Conservation (phyloP, 164 flowering plant genomes). For the Magnolia changhungtana region DNA sequence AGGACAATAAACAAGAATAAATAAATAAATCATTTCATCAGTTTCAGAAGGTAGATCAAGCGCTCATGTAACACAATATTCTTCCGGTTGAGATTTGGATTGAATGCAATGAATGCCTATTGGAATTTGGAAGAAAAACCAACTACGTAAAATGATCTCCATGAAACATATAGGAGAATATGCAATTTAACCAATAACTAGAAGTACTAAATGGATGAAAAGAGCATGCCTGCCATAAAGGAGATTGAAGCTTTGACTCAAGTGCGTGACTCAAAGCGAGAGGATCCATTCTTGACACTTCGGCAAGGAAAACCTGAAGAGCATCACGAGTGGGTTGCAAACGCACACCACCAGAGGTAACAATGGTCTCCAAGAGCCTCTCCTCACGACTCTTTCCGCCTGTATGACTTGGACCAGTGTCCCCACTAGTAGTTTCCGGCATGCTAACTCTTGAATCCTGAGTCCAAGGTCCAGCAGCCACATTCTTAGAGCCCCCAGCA, state of each 20-base stretch:
- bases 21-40: no score
- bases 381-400: slow-evolving; percentile 77
- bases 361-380: slow-evolving; percentile 82
- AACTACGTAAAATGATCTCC: neutral
- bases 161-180: neutral
- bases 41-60: no score
- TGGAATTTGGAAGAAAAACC: neutral
- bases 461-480: slow-evolving; percentile 50
- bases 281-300: slow-evolving; percentile 84
- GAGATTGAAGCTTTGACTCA: slow-evolving; percentile 81
- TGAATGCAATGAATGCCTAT: no score
- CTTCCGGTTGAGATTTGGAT: no score
- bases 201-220: neutral
- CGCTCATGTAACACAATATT: no score
- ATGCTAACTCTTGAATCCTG: slow-evolving; percentile 40
- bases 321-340: slow-evolving; percentile 96
- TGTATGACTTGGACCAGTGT: slow-evolving; percentile 34
- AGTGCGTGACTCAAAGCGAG: slow-evolving; percentile 69
- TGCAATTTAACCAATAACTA: neutral
- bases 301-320: slow-evolving; percentile 70
- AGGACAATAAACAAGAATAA: no score
- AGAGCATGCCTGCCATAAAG: slow-evolving; percentile 76
- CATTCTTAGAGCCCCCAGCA: slow-evolving; percentile 42
- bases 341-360: slow-evolving; percentile 91
- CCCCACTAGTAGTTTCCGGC: slow-evolving; percentile 44